Base-by-base conservation (phyloP, 768 basidiomycete genomes). In the Lactifluus hygrophoroides region DNA sequence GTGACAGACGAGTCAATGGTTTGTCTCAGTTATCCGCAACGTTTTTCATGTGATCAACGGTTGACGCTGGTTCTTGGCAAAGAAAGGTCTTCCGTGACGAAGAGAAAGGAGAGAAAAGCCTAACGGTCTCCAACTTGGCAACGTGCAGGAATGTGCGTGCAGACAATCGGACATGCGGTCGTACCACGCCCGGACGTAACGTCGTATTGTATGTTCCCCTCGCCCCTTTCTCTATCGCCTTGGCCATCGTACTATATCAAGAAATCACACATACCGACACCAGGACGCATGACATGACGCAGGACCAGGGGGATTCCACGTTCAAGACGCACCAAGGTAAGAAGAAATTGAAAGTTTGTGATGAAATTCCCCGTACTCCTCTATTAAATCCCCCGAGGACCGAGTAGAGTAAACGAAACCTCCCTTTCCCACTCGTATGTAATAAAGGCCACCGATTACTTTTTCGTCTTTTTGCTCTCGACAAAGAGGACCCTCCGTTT, bases 401-500 rank as follows among this genome's bases (percentile, higher is more conserved):
- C n/a, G n/a, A n/a, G n/a, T n/a, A n/a, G n/a, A n/a, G n/a, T n/a
- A n/a, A n/a, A n/a, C n/a, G n/a, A n/a, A n/a, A n/a, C n/a, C n/a
- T n/a, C n/a, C n/a, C n/a, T n/a, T n/a, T n/a, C n/a, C n/a, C 37
- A 38, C 37, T 5, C 13, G 14, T 32, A 32, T 10, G 32, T 32
- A 5, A 5, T 10, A 32, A 5, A 5, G 10, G 32, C 32, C 30
- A 13, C 3, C 1, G 1, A n/a, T 49, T 63, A 68, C 66, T 70
- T 76, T 64, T 86, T 87, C 66, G 83, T 82, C 75, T 89, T 89
- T 64, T 78, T 84, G 68, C 82, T 84, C 72, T 90, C 88, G 1
- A 90, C 83, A 62, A 91, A 91, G 30, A 91, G 74, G 1, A 91
- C 88, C 21, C 86, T 75, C 49, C 77, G 73, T 66, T 83, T 83